A percentile compares a stretch with the other conserved stretches of the same genome.
Conservation (phyloP, 495 filamentous ascomycete genomes). For the Penicillium daleae region DNA sequence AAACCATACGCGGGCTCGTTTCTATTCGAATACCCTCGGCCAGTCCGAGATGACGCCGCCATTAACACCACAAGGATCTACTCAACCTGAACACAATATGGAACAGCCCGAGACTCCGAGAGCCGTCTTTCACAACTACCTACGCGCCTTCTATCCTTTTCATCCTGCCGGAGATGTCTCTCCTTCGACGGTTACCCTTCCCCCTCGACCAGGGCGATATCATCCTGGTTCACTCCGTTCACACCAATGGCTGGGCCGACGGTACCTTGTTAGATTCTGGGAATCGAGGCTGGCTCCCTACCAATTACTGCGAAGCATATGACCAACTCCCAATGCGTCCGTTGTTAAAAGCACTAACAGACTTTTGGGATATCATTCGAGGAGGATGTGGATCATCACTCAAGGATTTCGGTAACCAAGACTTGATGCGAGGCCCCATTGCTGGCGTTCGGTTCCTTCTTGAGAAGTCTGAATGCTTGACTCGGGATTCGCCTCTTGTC, state of each 20-base stretch:
- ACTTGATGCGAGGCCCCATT: slow-evolving; percentile 89
- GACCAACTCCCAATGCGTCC: slow-evolving; percentile 83
- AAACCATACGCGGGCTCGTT: slow-evolving; percentile 29
- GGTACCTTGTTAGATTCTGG: slow-evolving; percentile 91
- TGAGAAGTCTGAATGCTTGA: slow-evolving; percentile 86
- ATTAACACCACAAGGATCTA: slow-evolving; percentile 65
- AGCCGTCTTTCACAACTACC: slow-evolving; percentile 87
- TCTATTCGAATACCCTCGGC: slow-evolving; percentile 30
- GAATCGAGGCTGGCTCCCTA: slow-evolving; percentile 93
- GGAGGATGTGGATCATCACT: slow-evolving; percentile 65
- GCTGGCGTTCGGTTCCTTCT: slow-evolving; percentile 89
- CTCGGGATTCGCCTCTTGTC: slow-evolving; percentile 74
- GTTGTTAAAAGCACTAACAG: slow-evolving; percentile 82
- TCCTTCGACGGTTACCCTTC: slow-evolving; percentile 79
- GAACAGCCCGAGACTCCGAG: slow-evolving; percentile 51
- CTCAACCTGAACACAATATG: slow-evolving; percentile 54
- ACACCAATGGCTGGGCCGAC: slow-evolving; percentile 99
- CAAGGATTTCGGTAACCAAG: slow-evolving; percentile 79
- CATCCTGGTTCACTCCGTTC: slow-evolving; percentile 93
- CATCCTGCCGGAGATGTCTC: slow-evolving; percentile 75
- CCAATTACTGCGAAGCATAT: slow-evolving; percentile 97
- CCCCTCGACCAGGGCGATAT: slow-evolving; percentile 89
- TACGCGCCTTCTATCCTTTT: slow-evolving; percentile 95
- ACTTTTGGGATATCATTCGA: slow-evolving; percentile 91
- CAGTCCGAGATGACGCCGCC: slow-evolving; percentile 70